Evolutionary conservation across 768 basidiomycete genomes (phyloP), one percentile per base, ranked within the genome.

Genomic region (Cantharellus cinnabarinus): DNA sequence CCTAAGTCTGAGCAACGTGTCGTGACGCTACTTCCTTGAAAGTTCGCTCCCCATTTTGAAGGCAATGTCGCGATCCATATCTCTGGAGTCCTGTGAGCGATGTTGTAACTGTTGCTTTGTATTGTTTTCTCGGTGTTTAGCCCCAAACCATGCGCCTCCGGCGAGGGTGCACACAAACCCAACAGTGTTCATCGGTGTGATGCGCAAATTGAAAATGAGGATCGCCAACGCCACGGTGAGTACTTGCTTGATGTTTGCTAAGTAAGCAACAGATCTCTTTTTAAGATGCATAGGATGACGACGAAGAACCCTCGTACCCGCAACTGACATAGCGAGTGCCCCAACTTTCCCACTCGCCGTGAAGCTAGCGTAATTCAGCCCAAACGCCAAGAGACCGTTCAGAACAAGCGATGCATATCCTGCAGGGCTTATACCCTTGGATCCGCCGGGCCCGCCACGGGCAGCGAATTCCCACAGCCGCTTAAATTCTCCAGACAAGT

Each of bases 301-400:
- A 38, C 5, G 10, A 54, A n/a, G 34, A 56, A 14, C 3, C 20
- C 5, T 73, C 79, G 59, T 61, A 86, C 83, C 84, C 61, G 89
- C 87, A 53, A 94, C 89, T 5, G 85, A 88, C 85, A 93, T 94
- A 53, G 83, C 85, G 63, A 94, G 67, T 7, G 90, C 82, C 2
- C 91, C 90, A 0, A 89, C 82, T 67, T 85, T 82, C 70, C 83
- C 83, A 71, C 98, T 99, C n/a, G 95, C 88, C 44, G 86, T 87
- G 67, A 99, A 95, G 68, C 85, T 88, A 59, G 95, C 87, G 2
- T 97, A 80, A 65, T 98, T 99, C 57, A 99, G 73, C 10, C 81
- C 84, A 66, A 95, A 97, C 2, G 95, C 95, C 65, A 98, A 80
- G 10, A 74, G 67, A 0, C 91, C 94, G 64, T 98, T 99, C 5